Evolutionary conservation across 2,329 filamentous ascomycete genomes (phyloP).

Genomic region (Colletotrichum sp.): DNA sequence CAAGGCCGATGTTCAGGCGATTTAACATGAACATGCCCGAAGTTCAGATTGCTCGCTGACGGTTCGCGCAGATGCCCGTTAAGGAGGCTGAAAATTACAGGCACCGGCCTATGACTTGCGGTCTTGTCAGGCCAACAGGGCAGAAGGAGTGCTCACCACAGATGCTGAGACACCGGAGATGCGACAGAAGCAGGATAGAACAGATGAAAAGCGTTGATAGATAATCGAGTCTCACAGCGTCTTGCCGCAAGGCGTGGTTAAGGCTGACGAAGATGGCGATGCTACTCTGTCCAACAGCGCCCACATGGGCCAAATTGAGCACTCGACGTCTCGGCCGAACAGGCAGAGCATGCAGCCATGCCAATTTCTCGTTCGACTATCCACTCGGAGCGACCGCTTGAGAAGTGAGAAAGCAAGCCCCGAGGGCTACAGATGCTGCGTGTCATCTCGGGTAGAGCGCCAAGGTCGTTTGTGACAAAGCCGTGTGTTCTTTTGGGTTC

Average conservation of each 20-base stretch:
- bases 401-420: slow-evolving; percentile 6
- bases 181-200: background rate
- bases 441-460: background rate
- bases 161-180: slow-evolving; percentile 5
- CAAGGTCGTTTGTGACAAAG: background rate
- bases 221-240: background rate
- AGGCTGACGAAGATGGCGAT: slow-evolving; percentile 11
- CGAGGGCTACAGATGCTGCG: slow-evolving; percentile 7
- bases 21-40: slow-evolving; percentile 6
- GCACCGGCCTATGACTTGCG: background rate
- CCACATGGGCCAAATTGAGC: background rate
- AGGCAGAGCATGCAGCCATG: background rate
- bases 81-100: background rate
- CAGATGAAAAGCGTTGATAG: background rate
- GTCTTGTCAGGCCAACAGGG: background rate
- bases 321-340: background rate
- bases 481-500: background rate
- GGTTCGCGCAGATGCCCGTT: slow-evolving; percentile 1
- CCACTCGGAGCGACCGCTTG: background rate
- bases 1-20: slow-evolving; percentile 14
- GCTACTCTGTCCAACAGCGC: background rate
- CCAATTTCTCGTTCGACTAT: background rate
- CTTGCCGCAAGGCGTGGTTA: background rate
- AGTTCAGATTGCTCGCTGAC: background rate
- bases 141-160: background rate